Percentiles rank a stretch among this genome's conserved stretches.
Evolutionary conservation across 176 grass and related monocot genomes (phyloP).

Genomic region (Poa pratensis): DNA sequence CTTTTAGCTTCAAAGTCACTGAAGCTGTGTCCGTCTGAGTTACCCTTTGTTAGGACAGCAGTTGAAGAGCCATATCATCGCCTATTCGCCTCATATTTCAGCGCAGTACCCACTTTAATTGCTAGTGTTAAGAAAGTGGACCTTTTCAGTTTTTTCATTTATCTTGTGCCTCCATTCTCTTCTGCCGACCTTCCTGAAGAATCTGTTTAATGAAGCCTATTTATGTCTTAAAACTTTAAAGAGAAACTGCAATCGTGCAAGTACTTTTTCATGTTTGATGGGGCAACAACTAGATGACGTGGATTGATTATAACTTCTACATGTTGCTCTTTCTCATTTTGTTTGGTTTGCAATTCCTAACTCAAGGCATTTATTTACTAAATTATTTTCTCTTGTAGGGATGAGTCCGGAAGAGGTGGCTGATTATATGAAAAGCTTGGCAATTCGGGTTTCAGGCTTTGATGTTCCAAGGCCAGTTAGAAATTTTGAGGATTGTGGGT

Average conservation of each 20-base stretch:
- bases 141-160: not conserved
- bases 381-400: constrained; percentile 52
- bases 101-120: not conserved
- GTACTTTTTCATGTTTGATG: constrained; percentile 24
- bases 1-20: no score
- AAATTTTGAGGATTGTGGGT: constrained; percentile 87
- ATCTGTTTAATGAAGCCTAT: not conserved
- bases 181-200: constrained; percentile 1
- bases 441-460: constrained; percentile 93
- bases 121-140: not conserved
- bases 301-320: constrained; percentile 13
- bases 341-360: constrained; percentile 28
- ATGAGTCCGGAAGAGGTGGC: constrained; percentile 79
- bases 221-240: constrained; percentile 4
- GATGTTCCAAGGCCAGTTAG: constrained; percentile 86
- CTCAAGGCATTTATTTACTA: constrained; percentile 19
- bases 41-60: constrained; percentile 1
- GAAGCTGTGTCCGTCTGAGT: not conserved
- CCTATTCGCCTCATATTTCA: not conserved
- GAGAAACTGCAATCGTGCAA: constrained; percentile 10
- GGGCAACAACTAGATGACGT: not conserved
- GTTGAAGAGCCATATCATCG: not conserved
- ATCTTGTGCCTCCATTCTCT: not conserved
- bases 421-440: constrained; percentile 88
- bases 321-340: constrained; percentile 31